Evolutionary conservation across 202 grass and related monocot genomes (phyloP), one percentile per base, ranked within the genome.

Genomic region (Carex arenaria): DNA sequence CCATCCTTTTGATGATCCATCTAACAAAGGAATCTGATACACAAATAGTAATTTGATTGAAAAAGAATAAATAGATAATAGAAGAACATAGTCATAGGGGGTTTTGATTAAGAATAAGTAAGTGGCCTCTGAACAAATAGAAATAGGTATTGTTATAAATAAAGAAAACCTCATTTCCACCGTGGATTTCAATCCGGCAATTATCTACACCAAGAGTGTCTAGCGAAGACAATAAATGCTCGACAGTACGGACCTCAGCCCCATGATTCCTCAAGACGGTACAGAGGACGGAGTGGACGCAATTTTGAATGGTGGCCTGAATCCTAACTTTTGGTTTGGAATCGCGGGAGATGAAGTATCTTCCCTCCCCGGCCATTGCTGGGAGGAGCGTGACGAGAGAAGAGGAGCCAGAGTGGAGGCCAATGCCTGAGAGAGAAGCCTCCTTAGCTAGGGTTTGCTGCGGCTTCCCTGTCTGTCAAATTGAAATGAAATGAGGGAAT

Each of bases 1-100:
- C 95, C 93, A 98, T 78, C 91, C 87, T 91, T 87, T 90, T 34
- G 91, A 89, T 83, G 93, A 98, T 93, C 95, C 95, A 95, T 98
- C 95, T 87, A 98, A 86, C 85, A 95, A 89, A 88, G 95, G 93
- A 86, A 95, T 87, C 93, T 98, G 85, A 85, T 49, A 93, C 77
- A 52, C 78, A 89, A 90, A 19, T 69, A 69, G 32, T 19, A 42
- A 69, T 14, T 40, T 7, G 38, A 3, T 8, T 71, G 2, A 45
- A 10, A 9, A 22, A 45, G 17, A 71, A 71, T 4, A 45, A 52
- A 3, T 67, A 5, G 64, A 67, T 34, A 32, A 67, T 0, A 23
- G 0, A 67, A 38, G 14, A 14, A 38, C 64, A 10, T 20, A 5
- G 3, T 22, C 64, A 10, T 20, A 5, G 3, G 23, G 10, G 18